Conservation (phyloP, 306 rosid genomes). For the Quercus aquifolioides region DNA sequence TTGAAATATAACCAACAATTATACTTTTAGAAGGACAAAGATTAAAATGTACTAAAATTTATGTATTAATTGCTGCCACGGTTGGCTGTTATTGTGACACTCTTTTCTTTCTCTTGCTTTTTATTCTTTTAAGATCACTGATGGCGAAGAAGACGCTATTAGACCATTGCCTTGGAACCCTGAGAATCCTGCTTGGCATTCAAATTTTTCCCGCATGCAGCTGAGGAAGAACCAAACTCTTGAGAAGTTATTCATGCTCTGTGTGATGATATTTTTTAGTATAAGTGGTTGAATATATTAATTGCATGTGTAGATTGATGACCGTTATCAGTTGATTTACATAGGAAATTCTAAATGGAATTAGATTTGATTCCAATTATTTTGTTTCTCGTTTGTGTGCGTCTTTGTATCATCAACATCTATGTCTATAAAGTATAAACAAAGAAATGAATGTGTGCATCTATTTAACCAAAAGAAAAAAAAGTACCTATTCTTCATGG, state of each 20-base stretch:
- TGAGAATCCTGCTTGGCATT: slow-evolving; percentile 92
- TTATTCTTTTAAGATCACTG: slow-evolving; percentile 41
- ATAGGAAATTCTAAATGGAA: not conserved
- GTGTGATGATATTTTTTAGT: not conserved
- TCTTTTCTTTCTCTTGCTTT: not conserved
- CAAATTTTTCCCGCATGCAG: slow-evolving; percentile 92
- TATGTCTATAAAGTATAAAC: not conserved
- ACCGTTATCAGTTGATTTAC: not conserved
- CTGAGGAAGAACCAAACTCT: slow-evolving; percentile 90
- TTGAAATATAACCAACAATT: no score
- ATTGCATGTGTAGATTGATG: not conserved
- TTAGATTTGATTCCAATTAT: not conserved
- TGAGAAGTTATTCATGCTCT: slow-evolving; percentile 57
- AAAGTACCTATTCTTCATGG: not conserved
- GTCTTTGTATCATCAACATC: no score
- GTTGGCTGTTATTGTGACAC: not conserved
- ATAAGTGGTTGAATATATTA: not conserved
- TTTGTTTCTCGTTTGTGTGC: not conserved
- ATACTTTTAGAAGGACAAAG: no score
- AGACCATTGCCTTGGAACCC: slow-evolving; percentile 94
- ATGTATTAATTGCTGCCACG: not conserved
- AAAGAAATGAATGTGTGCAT: not conserved
- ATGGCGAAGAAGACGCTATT: slow-evolving; percentile 76
- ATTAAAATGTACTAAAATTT: no score
- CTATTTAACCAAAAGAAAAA: not conserved